Evolutionary conservation across 1,139 yeast species (phyloP).

Genomic region (Geotrichum bryndzae): DNA sequence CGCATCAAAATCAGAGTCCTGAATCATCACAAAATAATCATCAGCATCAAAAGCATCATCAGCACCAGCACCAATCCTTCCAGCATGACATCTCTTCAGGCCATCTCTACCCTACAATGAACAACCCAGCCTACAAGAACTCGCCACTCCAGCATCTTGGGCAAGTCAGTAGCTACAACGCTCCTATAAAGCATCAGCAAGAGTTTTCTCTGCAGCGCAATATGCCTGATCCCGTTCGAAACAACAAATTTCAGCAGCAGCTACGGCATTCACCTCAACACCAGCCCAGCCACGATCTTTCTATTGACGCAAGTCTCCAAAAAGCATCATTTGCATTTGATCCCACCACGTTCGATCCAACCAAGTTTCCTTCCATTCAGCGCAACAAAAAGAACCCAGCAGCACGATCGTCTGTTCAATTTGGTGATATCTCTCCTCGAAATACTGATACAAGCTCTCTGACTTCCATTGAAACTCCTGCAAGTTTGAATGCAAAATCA

Average conservation of each 20-base stretch:
- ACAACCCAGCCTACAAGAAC: slow-evolving; percentile 4
- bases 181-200: neutral
- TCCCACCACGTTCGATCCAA: neutral
- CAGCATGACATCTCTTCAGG: neutral
- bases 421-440: slow-evolving; percentile 7
- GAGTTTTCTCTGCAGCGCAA: neutral
- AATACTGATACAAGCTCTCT: slow-evolving; percentile 3
- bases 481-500: neutral
- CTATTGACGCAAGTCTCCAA: neutral
- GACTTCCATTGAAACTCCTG: neutral
- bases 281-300: neutral
- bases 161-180: neutral
- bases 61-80: neutral
- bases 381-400: neutral
- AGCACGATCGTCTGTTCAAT: neutral
- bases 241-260: slow-evolving; percentile 1
- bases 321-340: neutral
- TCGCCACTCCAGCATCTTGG: neutral
- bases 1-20: neutral
- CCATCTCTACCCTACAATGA: slow-evolving; percentile 5
- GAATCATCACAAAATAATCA: neutral
- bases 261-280: neutral
- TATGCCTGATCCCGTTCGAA: neutral
- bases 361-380: neutral
- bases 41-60: neutral